Evolutionary conservation across 176 grass and related monocot genomes (phyloP), one percentile per base, ranked within the genome.

Genomic region (Pontederia paniculata): DNA sequence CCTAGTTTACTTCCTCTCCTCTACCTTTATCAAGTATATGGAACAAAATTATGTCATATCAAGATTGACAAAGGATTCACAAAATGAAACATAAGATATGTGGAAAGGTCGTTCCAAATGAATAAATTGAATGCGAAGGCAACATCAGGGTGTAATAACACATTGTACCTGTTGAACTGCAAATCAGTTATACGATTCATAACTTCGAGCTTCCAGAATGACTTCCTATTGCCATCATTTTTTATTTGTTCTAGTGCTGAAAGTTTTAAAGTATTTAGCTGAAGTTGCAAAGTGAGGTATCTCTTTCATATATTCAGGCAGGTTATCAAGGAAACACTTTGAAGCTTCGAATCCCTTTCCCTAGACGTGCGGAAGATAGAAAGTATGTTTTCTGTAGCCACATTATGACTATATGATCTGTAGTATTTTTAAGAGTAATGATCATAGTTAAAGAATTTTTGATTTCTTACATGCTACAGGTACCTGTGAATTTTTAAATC

Each of bases 261-360:
- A 44, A 43, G 37, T n/a, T 10, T 42, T 37, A 10, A 13, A 16
- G 5, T 60, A 0, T 23, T 63, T 9, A 15, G 5, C 69, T 22
- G 10, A 43, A 25, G 71, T 53, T 60, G 45, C 42, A 37, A 67
- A 51, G 31, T 48, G 65, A 18, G 62, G 65, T 5, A 25, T n/a
- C 5, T 41, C 16, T 70, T 62, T 76, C 42, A 15, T 2, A 66
- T 75, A n/a, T 67, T 44, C 74, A 96, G 91, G 91, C 77, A 63
- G 82, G 82, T 70, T 83, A 71, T 55, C 66, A 87, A 70, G 86
- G 82, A 77, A 96, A 52, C 57, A 74, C 65, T 61, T 43, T 89
- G 71, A 89, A 96, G 68, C 74, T 96, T 67, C 83, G 86, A 9
- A 89, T 96, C 15, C 91, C 82, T 9, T 96, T 96, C 65, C 82